Evolutionary conservation across 2,329 filamentous ascomycete genomes (phyloP).

Genomic region (Sclerotinia trifoliorum): DNA sequence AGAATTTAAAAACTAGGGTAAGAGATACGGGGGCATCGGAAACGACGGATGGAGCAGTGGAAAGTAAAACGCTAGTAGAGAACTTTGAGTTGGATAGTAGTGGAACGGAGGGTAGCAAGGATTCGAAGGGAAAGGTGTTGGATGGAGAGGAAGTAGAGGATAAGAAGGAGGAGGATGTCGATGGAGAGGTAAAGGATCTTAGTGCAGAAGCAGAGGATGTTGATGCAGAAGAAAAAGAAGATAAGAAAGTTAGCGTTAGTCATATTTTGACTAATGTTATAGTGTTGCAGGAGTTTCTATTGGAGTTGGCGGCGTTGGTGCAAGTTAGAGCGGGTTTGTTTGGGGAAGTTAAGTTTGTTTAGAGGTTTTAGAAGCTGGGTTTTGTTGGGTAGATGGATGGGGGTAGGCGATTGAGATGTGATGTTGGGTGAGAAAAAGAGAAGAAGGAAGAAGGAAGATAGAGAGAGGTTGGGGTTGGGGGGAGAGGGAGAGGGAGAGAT

Average conservation of each 20-base stretch:
- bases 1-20: constrained; percentile 42
- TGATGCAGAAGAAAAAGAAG: constrained; percentile 34
- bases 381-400: neutral
- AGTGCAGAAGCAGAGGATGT: constrained; percentile 26
- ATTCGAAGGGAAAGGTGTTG: constrained; percentile 19
- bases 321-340: constrained; percentile 75
- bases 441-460: too few species aligned
- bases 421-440: neutral
- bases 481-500: neutral
- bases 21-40: neutral
- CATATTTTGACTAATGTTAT: constrained; percentile 79
- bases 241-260: constrained; percentile 60
- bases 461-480: neutral
- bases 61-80: constrained; percentile 10
- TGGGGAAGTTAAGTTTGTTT: constrained; percentile 67
- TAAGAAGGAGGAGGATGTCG: neutral
- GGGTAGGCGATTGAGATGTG: neutral
- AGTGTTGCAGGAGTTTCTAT: constrained; percentile 74
- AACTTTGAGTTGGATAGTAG: constrained; percentile 7
- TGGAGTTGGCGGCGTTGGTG: constrained; percentile 72
- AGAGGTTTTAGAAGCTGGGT: constrained; percentile 6
- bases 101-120: neutral
- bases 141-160: constrained; percentile 1
- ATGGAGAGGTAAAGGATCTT: neutral
- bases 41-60: constrained; percentile 1